Evolutionary conservation across 768 basidiomycete genomes (phyloP), one percentile per base, ranked within the genome.

Genomic region (Mycena rosella): DNA sequence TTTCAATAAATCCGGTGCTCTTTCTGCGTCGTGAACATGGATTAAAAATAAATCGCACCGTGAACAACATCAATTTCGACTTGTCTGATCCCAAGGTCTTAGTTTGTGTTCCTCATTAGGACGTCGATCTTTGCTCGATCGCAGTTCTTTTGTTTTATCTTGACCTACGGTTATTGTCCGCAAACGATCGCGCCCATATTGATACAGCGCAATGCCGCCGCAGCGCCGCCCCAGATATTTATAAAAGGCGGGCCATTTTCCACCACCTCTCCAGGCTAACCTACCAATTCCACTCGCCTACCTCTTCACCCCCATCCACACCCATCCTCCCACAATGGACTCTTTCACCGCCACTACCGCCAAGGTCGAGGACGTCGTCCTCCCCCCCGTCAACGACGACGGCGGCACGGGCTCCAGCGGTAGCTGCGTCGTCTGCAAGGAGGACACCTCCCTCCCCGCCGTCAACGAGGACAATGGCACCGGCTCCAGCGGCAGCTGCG

Each of bases 261-360:
- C 26, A 15, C 6, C 4, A 11, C 8, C 17, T 34, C 51, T 9
- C 57, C 63, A 64, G 55, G 54, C 48, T 48, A 44, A 20, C 62
- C 62, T 47, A 58, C 56, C 55, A 64, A 30, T n/a, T 18, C 55
- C 26, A 54, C 32, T 40, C 57, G 13, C 30, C 54, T 29, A 38
- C 44, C 54, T 42, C 54, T 51, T 15, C 38, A 13, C 38, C 17
- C 38, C 17, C 38, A 40, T 40, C 38, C 38, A 40, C 3, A 40
- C 56, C 47, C 57, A 59, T 65, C 64, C 64, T 65, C 64, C 42
- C 57, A 13, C n/a, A 65, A 66, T 66, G 65, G 65, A 66, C 58
- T 32, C 64, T 52, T 65, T 65, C 62, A 55, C 53, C 45, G 20
- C 60, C 10, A 45, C 42, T 29, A 54, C 60, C 42, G 30, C 51